These are phyloP conservation scores for Hypholoma fasciculare DNA, from an alignment of 768 basidiomycete genomes.

Conservation along the genomic window DNA sequence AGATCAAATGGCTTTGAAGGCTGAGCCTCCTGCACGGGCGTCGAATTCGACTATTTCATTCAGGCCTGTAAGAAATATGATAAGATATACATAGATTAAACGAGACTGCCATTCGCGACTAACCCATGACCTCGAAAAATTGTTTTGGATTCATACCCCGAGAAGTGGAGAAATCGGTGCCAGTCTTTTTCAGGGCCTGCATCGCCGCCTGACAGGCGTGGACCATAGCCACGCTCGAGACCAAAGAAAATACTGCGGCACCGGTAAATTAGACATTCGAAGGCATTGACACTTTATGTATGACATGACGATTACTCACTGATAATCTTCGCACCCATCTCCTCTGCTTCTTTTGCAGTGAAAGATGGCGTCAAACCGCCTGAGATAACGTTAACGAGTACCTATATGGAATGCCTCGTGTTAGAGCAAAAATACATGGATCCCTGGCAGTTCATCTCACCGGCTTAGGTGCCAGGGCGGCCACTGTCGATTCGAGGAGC, in stretches of 20 bases:
- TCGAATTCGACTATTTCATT: constrained; percentile 56
- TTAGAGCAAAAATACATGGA: not conserved
- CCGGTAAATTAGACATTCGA: not conserved
- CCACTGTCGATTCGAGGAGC: constrained; percentile 62
- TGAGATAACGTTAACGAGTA: constrained; percentile 45
- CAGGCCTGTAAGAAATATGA: constrained; percentile 37
- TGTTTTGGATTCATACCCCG: constrained; percentile 75
- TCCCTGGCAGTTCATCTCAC: constrained; percentile 29
- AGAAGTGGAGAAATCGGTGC: constrained; percentile 64
- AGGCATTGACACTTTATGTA: not conserved
- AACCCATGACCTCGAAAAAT: constrained; percentile 80
- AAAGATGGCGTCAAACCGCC: constrained; percentile 50
- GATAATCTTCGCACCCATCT: constrained; percentile 74
- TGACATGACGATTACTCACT: constrained; percentile 42
- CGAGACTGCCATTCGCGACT: constrained; percentile 12
- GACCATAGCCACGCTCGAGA: constrained; percentile 76
- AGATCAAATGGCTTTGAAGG: constrained; percentile 49
- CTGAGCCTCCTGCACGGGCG: constrained; percentile 55
- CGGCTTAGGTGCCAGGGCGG: constrained; percentile 71
- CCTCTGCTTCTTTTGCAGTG: constrained; percentile 60
- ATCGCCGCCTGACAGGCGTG: constrained; percentile 77
- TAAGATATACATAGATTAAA: not conserved
- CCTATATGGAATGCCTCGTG: constrained; percentile 27
- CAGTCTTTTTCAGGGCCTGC: constrained; percentile 76
- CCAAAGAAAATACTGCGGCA: constrained; percentile 67